phyloP scores from a whole-genome alignment of 306 rosid species.

The Rosa multiflora region DNA sequence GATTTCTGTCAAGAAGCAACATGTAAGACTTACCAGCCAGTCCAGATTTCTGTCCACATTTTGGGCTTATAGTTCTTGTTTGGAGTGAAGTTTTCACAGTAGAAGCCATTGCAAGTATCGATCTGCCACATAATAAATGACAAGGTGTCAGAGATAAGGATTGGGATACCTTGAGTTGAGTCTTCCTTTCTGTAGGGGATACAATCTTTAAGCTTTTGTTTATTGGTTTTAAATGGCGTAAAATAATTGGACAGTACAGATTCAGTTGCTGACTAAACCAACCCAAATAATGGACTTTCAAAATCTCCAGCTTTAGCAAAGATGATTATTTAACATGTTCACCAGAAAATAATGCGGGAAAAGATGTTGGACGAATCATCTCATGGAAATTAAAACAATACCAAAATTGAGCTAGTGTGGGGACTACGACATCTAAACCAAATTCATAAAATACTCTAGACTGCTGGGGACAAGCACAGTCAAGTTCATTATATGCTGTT shows the following conservation, averaged over 20 bases:
- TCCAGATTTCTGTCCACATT: slow-evolving; percentile 97
- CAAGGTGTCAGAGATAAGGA: slow-evolving; percentile 15
- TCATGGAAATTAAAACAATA: background rate
- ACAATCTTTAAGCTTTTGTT: background rate
- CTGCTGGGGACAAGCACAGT: slow-evolving; percentile 25
- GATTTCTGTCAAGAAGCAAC: slow-evolving; percentile 9
- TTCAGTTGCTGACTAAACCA: background rate
- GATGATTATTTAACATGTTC: background rate
- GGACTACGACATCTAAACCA: slow-evolving; percentile 4
- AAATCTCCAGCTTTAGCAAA: background rate
- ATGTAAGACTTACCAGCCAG: slow-evolving; percentile 73
- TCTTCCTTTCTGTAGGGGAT: background rate
- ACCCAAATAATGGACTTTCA: slow-evolving; percentile 1
- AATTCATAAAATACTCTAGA: slow-evolving; percentile 9
- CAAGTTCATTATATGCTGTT: slow-evolving; percentile 23
- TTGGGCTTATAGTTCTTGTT: slow-evolving; percentile 74
- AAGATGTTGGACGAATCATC: background rate
- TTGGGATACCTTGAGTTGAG: background rate
- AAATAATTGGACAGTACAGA: slow-evolving; percentile 1
- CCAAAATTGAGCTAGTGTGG: background rate
- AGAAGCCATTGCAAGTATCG: slow-evolving; percentile 86
- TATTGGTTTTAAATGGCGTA: background rate
- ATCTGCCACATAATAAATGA: slow-evolving; percentile 48
- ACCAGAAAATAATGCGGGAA: background rate
- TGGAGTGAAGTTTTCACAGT: slow-evolving; percentile 82